Evolutionary conservation across 208 protist species (phyloP), one percentile per base, ranked within the genome.

Genomic region (Tritrichomonas musculus): DNA sequence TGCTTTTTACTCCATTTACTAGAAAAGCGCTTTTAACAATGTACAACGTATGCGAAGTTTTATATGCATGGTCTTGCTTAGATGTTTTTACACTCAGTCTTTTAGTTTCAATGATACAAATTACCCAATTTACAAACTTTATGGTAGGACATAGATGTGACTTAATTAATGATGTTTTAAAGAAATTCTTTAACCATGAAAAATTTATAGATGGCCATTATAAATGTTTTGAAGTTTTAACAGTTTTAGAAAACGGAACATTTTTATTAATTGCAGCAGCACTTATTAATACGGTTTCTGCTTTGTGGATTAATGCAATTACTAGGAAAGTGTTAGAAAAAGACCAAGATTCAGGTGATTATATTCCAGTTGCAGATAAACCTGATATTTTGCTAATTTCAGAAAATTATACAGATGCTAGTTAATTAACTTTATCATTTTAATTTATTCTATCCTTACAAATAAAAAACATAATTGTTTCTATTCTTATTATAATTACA

Each of bases 121-220:
- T 98, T 13, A 95, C 96, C 17, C 97, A 97, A 84, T 98, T 98
- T 92, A 94, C 98, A 0, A 94, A 96, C 20, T 98, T 98, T 93
- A 95, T 98, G 41, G 93, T 98, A 30, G 97, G 97, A 30, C 41
- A 94, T 55, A 73, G 55, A 36, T 97, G 96, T 93, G 77, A 95
- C 49, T 0, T 72, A 50, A 94, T 97, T 94, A 95, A 97, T 94
- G 41, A 47, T 8, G 27, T 96, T 41, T 50, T 96, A 44, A 60
- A 65, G 49, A n/a, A 95, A 33, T 94, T 93, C 50, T 82, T 82
- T 20, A 33, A 20, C 2, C 9, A 92, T 8, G 73, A 82, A 82
- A 36, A 82, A n/a, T n/a, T n/a, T n/a, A n/a, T n/a, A n/a, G n/a
- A n/a, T n/a, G n/a, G n/a, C n/a, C n/a, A n/a, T n/a, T 22, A n/a